Base-by-base conservation (phyloP, 2,329 filamentous ascomycete species). In the Scytalidium sp. region DNA sequence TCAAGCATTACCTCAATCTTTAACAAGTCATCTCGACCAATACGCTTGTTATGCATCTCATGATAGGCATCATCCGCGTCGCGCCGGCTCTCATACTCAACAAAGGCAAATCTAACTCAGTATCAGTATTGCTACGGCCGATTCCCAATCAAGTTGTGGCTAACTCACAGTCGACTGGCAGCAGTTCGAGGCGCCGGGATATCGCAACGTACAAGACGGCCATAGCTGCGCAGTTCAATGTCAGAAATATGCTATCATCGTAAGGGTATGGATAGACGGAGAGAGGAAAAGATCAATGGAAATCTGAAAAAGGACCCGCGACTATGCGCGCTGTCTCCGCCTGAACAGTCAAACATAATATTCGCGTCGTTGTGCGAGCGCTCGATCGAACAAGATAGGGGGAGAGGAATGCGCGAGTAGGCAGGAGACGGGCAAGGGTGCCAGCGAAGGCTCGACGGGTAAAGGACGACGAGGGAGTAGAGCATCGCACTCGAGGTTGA, bases 41-140 rank as follows among this genome's bases (percentile, higher is more conserved):
- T 91, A 60, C 93, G 90, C 83, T 97, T 97, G 79, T 97, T 97
- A 69, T 99, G 94, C 94, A 99, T 99, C 76, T 99, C 94, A 71
- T 99, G 90, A 70, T 99, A 99, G 43, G 94, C 94, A 75, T 99
- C 94, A 71, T 99, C 94, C 57, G 94, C 92, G 78, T 99, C 94
- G 62, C 94, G 92, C 64, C 93, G 90, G 71, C 92, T 95, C 77
- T 99, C 94, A 72, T 99, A 99, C 75, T 99, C 94, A 58, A 99
- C 94, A 70, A 99, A 99, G 32, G 94, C 94, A 70, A 99, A 99
- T 60, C 94, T 85, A 57, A 56, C 72, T 62, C 65, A 51, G 58
- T 65, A 60, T 62, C 61, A 66, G 67, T 63, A 53, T 61, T 56
- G 65, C 62, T 61, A 60, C 59, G 57, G 55, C 51, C 57, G 55